Evolutionary conservation across 1,284 basidiomycete genomes (phyloP).

Genomic region (Austroboletus rostrupii): DNA sequence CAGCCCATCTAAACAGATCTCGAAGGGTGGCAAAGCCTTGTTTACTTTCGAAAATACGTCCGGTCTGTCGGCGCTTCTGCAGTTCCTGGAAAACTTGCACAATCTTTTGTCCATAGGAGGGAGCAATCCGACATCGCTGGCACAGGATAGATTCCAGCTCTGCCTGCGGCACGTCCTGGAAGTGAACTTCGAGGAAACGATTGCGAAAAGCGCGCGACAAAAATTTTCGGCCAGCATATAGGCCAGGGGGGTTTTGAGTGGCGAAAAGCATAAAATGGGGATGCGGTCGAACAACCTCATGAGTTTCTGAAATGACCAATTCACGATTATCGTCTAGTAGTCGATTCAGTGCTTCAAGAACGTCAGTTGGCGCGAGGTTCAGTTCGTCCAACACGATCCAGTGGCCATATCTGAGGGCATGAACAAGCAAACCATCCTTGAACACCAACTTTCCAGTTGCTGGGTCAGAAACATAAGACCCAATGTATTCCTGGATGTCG

Average conservation of each 20-base stretch:
- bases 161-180: constrained; percentile 92
- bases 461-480: constrained; percentile 94
- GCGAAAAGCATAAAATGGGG: constrained; percentile 98
- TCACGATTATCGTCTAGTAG: constrained; percentile 98
- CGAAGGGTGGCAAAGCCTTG: constrained; percentile 95
- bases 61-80: constrained; percentile 86
- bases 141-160: constrained; percentile 94
- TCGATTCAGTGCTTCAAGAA: constrained; percentile 95
- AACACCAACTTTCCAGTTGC: constrained; percentile 90
- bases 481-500: constrained; percentile 98
- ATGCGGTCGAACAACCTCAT: constrained; percentile 92
- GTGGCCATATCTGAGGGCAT: constrained; percentile 87
- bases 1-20: constrained; percentile 97
- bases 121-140: constrained; percentile 85
- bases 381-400: constrained; percentile 99
- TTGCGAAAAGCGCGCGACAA: constrained; percentile 96
- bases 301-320: constrained; percentile 93
- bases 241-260: constrained; percentile 95
- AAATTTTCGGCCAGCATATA: constrained; percentile 96
- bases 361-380: constrained; percentile 96
- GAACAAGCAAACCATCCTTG: constrained; percentile 91
- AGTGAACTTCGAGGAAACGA: constrained; percentile 98
- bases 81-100: constrained; percentile 92
- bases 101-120: constrained; percentile 88
- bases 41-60: constrained; percentile 96